A percentile compares a stretch with the other conserved stretches of the same genome.
Conservation (phyloP, 2,329 filamentous ascomycete species). For the Davidsoniella australis region DNA sequence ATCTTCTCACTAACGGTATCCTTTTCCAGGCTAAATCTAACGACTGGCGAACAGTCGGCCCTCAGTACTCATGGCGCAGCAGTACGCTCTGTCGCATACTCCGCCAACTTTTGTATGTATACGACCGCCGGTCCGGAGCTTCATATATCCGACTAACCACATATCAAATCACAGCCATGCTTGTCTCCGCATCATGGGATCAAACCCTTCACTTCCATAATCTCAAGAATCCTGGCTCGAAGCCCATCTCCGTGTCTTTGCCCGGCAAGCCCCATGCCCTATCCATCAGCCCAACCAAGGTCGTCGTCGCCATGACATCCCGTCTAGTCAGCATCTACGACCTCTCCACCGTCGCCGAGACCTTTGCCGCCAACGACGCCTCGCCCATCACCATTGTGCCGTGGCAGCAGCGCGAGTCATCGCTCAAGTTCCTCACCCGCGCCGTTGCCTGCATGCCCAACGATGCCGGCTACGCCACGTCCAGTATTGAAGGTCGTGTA, state of each 20-base stretch:
- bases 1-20: not conserved
- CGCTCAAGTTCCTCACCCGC: constrained; percentile 87
- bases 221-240: constrained; percentile 27
- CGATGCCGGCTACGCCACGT: constrained; percentile 82
- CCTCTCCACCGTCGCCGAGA: constrained; percentile 45
- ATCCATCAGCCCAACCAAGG: constrained; percentile 57
- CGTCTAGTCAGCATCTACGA: constrained; percentile 93
- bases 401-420: constrained; percentile 88
- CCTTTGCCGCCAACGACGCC: constrained; percentile 33
- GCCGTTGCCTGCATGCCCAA: constrained; percentile 93
- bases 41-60: constrained; percentile 53
- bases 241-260: constrained; percentile 49
- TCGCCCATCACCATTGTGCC: constrained; percentile 41
- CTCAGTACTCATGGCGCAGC: constrained; percentile 64
- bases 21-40: constrained; percentile 41
- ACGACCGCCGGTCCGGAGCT: not conserved
- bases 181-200: constrained; percentile 90
- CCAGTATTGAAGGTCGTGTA: constrained; percentile 84
- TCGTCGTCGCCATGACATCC: constrained; percentile 90
- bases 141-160: not conserved
- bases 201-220: constrained; percentile 74
- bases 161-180: constrained; percentile 33
- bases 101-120: constrained; percentile 47
- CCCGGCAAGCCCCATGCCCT: constrained; percentile 83
- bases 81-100: constrained; percentile 74